These are phyloP conservation scores for Tulasnella sp. DNA, from an alignment of 768 basidiomycete species.

Conservation along the genomic window DNA sequence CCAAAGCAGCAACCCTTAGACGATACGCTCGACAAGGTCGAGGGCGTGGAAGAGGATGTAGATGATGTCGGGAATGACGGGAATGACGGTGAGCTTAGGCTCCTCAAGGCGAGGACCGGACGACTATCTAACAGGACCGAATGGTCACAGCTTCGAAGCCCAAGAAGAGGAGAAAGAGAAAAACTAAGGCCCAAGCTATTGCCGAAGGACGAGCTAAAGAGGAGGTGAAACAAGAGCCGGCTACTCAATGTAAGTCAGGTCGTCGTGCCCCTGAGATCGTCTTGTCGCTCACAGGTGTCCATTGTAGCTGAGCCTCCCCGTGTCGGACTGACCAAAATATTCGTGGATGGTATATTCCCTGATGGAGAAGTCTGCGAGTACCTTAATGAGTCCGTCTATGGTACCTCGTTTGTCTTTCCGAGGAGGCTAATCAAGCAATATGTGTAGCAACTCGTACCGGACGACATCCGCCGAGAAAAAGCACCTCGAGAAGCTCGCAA, in stretches of 20 bases:
- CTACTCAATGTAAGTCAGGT: background rate
- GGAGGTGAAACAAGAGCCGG: background rate
- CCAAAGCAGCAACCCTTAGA: conserved; percentile 6
- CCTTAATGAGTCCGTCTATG: conserved; percentile 69
- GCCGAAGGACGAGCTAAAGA: background rate
- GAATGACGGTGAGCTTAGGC: conserved; percentile 8
- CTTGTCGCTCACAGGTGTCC: background rate
- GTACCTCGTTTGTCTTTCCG: background rate
- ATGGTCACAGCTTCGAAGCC: background rate
- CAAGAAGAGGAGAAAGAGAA: conserved; percentile 69
- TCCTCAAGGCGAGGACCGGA: background rate
- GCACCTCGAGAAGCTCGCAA: conserved; percentile 61
- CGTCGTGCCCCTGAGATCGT: background rate
- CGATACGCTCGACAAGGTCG: conserved; percentile 22
- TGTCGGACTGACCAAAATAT: conserved; percentile 79
- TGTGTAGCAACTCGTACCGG: conserved; percentile 70
- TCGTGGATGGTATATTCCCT: conserved; percentile 74
- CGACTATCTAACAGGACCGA: background rate
- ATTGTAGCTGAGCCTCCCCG: conserved; percentile 78
- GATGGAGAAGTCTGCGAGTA: conserved; percentile 89
- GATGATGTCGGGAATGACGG: conserved; percentile 16
- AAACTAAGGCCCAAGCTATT: conserved; percentile 29
- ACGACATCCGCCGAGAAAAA: conserved; percentile 86
- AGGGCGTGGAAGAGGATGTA: conserved; percentile 23
- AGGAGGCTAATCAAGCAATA: background rate